Evolutionary conservation across 305 asterid genomes (phyloP), one percentile per base, ranked within the genome.

Genomic region (Fraxinus baroniana): DNA sequence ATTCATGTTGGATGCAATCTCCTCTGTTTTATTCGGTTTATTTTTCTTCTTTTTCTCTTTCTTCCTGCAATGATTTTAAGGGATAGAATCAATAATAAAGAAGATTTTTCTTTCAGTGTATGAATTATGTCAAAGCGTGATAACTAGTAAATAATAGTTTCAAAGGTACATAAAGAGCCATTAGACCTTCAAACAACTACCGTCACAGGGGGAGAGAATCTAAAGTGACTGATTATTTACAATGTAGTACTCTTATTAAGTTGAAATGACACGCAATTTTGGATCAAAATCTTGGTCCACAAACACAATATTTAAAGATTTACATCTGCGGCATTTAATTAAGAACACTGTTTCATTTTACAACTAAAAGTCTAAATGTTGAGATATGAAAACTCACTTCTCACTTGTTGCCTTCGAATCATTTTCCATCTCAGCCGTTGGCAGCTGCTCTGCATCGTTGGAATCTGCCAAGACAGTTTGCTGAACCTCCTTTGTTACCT

Each of bases 21-120:
- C 96, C 75, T 87, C 87, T 81, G 83, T 84, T 44, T 88, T 91
- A 62, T 89, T 89, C 88, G 91, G 87, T 76, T 91, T 93, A 79
- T 80, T 85, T 64, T 90, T 93, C 89, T 88, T 91, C 85, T 88
- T 88, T 89, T 89, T 90, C 85, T 87, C 88, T 79, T 88, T 87
- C 87, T 88, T 91, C 87, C 97, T 93, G 87, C 10, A 80, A 75
- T 5, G 77, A 83, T 71, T n/a, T 83, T 44, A 41, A 73, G 9
- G 66, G 26, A 82, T 78, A 66, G 39, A 81, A 87, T 85, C 74
- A 79, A 74, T 18, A 52, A 79, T 35, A 36, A 68, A 74, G 64
- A 6, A n/a, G 7, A 46, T 28, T 28, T 3, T 28, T n/a, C 30
- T 30, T 86, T 52, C 80, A 62, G 13, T 60, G 75, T 32, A 84